These are phyloP conservation scores for Scheffersomyces stipitis DNA, from an alignment of 805 yeast species.

Conservation along the genomic window DNA sequence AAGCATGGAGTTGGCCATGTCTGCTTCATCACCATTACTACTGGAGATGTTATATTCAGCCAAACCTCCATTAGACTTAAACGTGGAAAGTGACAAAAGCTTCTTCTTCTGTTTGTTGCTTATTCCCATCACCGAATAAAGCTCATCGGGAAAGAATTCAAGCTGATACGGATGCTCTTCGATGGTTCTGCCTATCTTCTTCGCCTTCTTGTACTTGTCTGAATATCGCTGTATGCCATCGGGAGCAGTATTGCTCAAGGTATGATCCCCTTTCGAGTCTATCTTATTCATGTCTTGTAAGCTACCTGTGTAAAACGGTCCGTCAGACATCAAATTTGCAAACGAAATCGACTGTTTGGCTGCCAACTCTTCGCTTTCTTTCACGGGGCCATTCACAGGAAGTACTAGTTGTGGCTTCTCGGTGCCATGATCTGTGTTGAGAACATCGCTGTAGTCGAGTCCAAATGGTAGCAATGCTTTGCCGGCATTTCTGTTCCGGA, in stretches of 20 bases:
- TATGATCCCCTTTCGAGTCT: conserved; percentile 14
- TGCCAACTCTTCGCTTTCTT: conserved; percentile 48
- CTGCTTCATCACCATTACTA: conserved; percentile 27
- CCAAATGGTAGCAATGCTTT: conserved; percentile 66
- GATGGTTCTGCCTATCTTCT: conserved; percentile 67
- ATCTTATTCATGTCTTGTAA: conserved; percentile 26
- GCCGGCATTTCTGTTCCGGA: conserved; percentile 48
- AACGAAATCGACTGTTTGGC: conserved; percentile 59
- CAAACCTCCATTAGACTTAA: conserved; percentile 39
- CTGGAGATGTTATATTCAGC: conserved; percentile 25
- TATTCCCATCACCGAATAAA: conserved; percentile 69
- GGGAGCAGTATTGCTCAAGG: conserved; percentile 19
- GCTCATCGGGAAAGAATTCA: conserved; percentile 74
- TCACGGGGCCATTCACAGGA: conserved; percentile 65
- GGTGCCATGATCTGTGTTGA: conserved; percentile 31
- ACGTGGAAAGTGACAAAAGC: conserved; percentile 41
- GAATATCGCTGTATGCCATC: conserved; percentile 83
- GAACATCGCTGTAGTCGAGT: conserved; percentile 61
- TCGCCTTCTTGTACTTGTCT: conserved; percentile 71
- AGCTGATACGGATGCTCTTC: conserved; percentile 76
- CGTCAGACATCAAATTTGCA: conserved; percentile 54
- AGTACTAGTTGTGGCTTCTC: conserved; percentile 48
- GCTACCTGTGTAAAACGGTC: conserved; percentile 67
- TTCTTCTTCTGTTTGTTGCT: conserved; percentile 53
- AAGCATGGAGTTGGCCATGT: conserved; percentile 36